A percentile compares a stretch with the other conserved stretches of the same genome.
Conservation (phyloP, 805 yeast genomes). For the Myxozyma melibiosi region DNA sequence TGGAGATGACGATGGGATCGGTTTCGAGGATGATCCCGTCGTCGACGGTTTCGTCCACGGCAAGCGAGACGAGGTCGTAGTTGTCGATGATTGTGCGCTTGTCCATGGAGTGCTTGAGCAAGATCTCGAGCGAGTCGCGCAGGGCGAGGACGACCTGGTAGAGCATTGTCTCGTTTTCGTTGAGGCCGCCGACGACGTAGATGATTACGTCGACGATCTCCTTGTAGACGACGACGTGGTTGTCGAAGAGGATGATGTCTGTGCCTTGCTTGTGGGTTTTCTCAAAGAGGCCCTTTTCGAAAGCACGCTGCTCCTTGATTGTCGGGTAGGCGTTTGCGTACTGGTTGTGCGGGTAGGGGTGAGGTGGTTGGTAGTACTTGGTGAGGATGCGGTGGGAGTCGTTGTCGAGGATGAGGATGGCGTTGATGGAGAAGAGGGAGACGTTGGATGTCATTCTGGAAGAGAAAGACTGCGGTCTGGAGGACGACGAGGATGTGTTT, state of each 20-base stretch:
- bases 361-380: constrained; percentile 78
- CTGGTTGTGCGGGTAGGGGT: constrained; percentile 40
- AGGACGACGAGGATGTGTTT: neutral
- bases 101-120: constrained; percentile 70
- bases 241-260: constrained; percentile 79
- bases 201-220: constrained; percentile 76
- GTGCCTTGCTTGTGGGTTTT: constrained; percentile 81
- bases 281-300: constrained; percentile 69
- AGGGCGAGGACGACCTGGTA: constrained; percentile 76
- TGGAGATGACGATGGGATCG: constrained; percentile 81
- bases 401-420: constrained; percentile 76
- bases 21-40: constrained; percentile 92
- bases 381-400: constrained; percentile 80
- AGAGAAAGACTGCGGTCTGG: too few species aligned
- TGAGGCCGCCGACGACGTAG: constrained; percentile 69
- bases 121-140: constrained; percentile 76
- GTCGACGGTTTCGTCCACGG: constrained; percentile 89
- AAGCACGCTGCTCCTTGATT: constrained; percentile 67
- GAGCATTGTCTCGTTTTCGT: constrained; percentile 83
- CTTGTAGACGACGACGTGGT: constrained; percentile 80
- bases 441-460: constrained; percentile 32
- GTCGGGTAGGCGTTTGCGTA: constrained; percentile 45
- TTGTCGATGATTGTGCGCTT: constrained; percentile 74
- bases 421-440: constrained; percentile 75
- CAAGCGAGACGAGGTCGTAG: constrained; percentile 82